Base-by-base conservation (phyloP, 306 rosid species). In the Dalbergia oliveri region DNA sequence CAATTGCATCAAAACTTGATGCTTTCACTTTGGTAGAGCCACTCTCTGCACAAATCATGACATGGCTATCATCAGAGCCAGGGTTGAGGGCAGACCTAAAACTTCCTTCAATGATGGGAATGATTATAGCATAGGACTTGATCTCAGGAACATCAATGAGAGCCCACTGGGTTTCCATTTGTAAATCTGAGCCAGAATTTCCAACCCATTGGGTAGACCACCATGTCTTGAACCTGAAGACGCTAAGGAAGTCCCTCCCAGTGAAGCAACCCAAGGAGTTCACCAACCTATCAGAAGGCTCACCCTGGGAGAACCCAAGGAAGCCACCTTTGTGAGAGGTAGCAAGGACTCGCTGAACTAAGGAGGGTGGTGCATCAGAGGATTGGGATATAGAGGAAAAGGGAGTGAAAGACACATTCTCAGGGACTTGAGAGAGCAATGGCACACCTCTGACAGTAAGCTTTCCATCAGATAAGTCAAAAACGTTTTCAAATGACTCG, bases 161-260 rank as follows among this genome's bases (percentile, higher is more conserved):
- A 31, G 87, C 68, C 97, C 97, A 94, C 68, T 92, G 97, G 63
- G 97, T 92, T 83, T 94, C 94, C 93, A 88, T 87, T 81, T 92
- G 98, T 63, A 94, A 54, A 77, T 91, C 90, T 0, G 97, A 94
- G 39, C 97, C 94, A n/a, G 97, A 91, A 14, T 79, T 88, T 44
- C 98, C 97, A 6, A 89, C 91, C 97, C 94, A 94, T 80, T 88
- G 93, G 39, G 97, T 94, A 3, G 98, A 92, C 98, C 97, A 92
- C 97, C 98, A 94, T 4, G 98, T 92, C 84, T 94, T 94, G 93
- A 92, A 92, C 90, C 98, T 82, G 69, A 92, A 92, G 57, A 92
- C 69, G 58, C 97, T 91, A 0, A 92, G 79, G 14, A 94, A 94
- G 71, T 91, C 75, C 21, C 93, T 91, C 9, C 65, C 81, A 1